Evolutionary conservation across 1,139 yeast species (phyloP).

Genomic region (Insectozyma bohioensis): DNA sequence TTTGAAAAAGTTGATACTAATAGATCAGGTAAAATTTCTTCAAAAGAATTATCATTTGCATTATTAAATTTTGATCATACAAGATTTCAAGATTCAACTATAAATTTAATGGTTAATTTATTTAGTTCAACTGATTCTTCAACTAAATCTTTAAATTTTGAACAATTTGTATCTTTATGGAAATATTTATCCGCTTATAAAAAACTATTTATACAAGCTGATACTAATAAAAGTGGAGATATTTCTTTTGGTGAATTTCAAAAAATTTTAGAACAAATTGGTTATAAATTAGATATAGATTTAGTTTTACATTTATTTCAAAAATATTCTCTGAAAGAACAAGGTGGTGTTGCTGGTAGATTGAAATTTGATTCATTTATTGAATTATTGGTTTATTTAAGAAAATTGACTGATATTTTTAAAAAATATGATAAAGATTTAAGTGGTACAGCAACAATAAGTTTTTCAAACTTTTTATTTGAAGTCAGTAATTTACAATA

Average conservation of each 20-base stretch:
- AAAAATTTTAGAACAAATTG: conserved; percentile 66
- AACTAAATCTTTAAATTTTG: conserved; percentile 42
- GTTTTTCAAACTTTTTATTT: conserved; percentile 75
- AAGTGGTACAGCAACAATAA: conserved; percentile 74
- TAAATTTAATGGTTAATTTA: conserved; percentile 62
- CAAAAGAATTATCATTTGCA: conserved; percentile 60
- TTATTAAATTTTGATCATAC: conserved; percentile 66
- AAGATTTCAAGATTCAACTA: conserved; percentile 62
- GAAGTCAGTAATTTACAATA: conserved; percentile 47
- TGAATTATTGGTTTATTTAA: conserved; percentile 73
- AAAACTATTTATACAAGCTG: conserved; percentile 64
- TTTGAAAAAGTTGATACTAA: conserved; percentile 58
- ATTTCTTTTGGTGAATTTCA: conserved; percentile 69
- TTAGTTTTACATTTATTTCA: conserved; percentile 62
- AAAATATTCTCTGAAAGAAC: conserved; percentile 50
- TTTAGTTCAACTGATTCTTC: conserved; percentile 41
- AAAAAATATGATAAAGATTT: conserved; percentile 74
- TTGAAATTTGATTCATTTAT: conserved; percentile 82
- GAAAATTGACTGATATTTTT: conserved; percentile 76
- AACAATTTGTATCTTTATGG: conserved; percentile 73
- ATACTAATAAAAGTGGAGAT: conserved; percentile 57
- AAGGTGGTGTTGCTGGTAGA: conserved; percentile 44
- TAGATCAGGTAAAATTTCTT: conserved; percentile 56
- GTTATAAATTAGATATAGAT: conserved; percentile 63
- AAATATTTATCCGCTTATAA: conserved; percentile 72